Base-by-base conservation (phyloP, 1,139 yeast species). In the Hansenula sp. region DNA sequence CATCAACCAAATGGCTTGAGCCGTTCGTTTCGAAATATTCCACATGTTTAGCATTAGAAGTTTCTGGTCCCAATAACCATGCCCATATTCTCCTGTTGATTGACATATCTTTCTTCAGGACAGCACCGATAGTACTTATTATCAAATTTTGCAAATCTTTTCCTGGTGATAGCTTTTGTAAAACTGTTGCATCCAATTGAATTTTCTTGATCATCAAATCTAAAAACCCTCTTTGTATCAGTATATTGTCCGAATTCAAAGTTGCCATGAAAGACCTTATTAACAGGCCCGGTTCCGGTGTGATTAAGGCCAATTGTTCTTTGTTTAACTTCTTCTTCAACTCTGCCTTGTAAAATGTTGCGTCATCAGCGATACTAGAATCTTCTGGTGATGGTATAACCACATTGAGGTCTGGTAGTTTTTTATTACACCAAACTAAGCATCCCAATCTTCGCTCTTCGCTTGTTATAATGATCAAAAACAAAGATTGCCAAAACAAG, bases 11-110 rank as follows among this genome's bases (percentile, higher is more conserved):
- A 2, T 73, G 60, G 0, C 68, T 61, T 33, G 77, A 62, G 0
- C 90, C 96, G 58, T 74, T 71, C 9, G 58, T 58, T 19, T 69
- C 60, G 59, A 93, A 90, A 58, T 84, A 91, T 58, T 49, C 84
- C 61, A 24, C 64, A 41, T 34, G 55, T 2, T 40, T 29, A 17
- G 42, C 37, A 12, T 44, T 44, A 5, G 48, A 38, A 2, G 52
- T 43, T 30, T 55, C 60, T 11, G 96, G 94, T 0, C 98, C 98
- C 38, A 91, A 65, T 10, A 93, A 67, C 94, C 96, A 91, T 52
- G 76, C 82, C 96, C 98, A 91, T 27, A 93, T 71, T 53, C 99
- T 75, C 62, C 98, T 73, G 60, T 93, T 94, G 50, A 93, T 72
- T 17, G 97, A 88, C 96, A 93, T 89, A 62, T 93, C 99, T 54